Evolutionary conservation across 306 rosid genomes (phyloP).

Genomic region (Ammopiptanthus mongolicus): DNA sequence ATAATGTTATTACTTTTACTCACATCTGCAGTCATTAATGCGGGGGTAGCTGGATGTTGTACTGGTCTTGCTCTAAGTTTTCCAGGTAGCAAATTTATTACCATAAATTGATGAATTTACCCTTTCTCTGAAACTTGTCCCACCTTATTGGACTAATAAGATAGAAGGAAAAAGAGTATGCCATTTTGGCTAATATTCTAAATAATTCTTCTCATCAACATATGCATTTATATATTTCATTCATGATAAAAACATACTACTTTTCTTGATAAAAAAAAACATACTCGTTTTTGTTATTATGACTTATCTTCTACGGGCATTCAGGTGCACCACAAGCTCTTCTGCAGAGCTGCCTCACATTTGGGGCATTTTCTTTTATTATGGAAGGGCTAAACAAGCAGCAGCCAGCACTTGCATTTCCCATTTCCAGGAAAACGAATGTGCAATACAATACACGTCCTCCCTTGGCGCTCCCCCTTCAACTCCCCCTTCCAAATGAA

Average conservation of each 20-base stretch:
- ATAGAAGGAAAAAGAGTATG: not conserved
- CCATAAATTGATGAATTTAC: not conserved
- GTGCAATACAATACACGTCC: conserved; percentile 21
- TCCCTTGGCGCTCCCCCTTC: conserved; percentile 61
- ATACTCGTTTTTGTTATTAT: not conserved
- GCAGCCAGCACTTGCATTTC: conserved; percentile 90
- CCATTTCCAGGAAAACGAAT: conserved; percentile 42
- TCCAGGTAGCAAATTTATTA: conserved; percentile 50
- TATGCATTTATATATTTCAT: not conserved
- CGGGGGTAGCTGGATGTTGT: conserved; percentile 99
- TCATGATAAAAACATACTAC: not conserved
- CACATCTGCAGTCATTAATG: conserved; percentile 68
- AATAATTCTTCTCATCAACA: not conserved
- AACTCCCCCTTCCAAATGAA: conserved; percentile 71
- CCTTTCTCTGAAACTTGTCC: not conserved
- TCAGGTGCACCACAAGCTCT: conserved; percentile 96
- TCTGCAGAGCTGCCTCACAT: conserved; percentile 85
- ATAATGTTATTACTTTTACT: conserved; percentile 13
- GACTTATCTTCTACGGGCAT: conserved; percentile 13
- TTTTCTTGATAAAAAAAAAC: no score
- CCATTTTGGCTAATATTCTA: not conserved
- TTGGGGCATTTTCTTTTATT: conserved; percentile 90
- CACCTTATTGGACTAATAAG: not conserved
- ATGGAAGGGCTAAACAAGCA: conserved; percentile 88
- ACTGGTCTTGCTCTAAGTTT: conserved; percentile 96